Evolutionary conservation across 148 eudicot species (phyloP), one percentile per base, ranked within the genome.

Genomic region (Dianthus caryophyllus): DNA sequence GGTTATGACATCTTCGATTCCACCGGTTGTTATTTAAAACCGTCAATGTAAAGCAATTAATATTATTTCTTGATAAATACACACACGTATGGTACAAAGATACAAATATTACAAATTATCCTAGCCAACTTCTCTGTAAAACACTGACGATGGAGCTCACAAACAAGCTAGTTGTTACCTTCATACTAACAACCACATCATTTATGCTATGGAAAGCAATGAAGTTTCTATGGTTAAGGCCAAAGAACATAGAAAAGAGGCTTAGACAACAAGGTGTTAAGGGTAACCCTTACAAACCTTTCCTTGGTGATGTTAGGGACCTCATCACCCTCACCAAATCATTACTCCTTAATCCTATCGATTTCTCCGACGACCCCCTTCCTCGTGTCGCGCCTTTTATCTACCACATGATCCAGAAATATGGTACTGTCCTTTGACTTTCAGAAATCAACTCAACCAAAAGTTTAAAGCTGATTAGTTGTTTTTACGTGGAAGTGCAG

Each of bases 171-270:
- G 6, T 60, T 17, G 15, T n/a, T n/a, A 60, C 46, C 26, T n/a
- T 33, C 4, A 20, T 60, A 7, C 14, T 36, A 36, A 33, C 47
- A 36, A 21, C 25, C 11, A 16, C 38, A 36, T 6, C 2, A 33
- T 5, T 60, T 13, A 33, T 60, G 21, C 9, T 11, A 60, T 60
- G 64, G 64, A 60, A 54, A 53, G 50, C 61, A 36, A 29, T 80
- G 41, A 65, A 60, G 12, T 73, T 76, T 65, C n/a, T 76, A 7
- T 79, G 83, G 80, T 48, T 79, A 49, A 79, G 70, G 60, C 83
- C 77, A 3, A 75, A 64, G 72, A 66, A 46, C 41, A 52, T 76
- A 17, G 80, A 80, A 73, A 76, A 43, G 63, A 25, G 31, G 16
- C 68, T 80, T 46, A 64, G 77, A 73, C 55, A 66, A 50, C 83